These are phyloP conservation scores for Cryomyces minteri DNA, from an alignment of 495 filamentous ascomycete species.

Conservation along the genomic window DNA sequence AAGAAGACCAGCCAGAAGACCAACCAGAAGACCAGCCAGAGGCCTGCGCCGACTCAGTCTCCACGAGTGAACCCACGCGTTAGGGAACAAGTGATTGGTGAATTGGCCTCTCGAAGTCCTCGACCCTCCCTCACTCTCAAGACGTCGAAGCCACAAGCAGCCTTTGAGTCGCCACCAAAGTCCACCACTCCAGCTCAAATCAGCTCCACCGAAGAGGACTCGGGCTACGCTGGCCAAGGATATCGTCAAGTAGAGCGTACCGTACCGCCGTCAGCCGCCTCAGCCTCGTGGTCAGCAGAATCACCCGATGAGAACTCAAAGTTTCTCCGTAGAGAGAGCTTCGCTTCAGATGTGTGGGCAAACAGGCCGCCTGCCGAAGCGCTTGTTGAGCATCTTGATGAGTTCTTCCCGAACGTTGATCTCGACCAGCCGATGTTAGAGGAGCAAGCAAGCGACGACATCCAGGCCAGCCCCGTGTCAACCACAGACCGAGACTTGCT, in stretches of 20 bases:
- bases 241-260: slow-evolving; percentile 12
- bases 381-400: slow-evolving; percentile 88
- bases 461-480: slow-evolving; percentile 3
- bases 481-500: slow-evolving; percentile 1
- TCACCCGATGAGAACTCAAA: slow-evolving; percentile 37
- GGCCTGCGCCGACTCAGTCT: too few species aligned
- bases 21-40: too few species aligned
- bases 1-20: slow-evolving; percentile 8
- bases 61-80: too few species aligned
- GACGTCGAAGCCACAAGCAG: not conserved
- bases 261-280: slow-evolving; percentile 32
- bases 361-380: slow-evolving; percentile 88
- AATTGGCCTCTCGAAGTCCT: not conserved
- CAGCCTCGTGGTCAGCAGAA: slow-evolving; percentile 38
- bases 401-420: slow-evolving; percentile 95
- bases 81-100: too few species aligned
- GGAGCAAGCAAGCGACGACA: slow-evolving; percentile 32
- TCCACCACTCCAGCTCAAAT: not conserved
- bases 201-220: not conserved
- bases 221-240: not conserved
- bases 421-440: slow-evolving; percentile 77
- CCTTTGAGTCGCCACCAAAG: too few species aligned
- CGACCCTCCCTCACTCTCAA: slow-evolving; percentile 1
- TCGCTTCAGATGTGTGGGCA: slow-evolving; percentile 84
- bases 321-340: slow-evolving; percentile 61